Base-by-base conservation (phyloP, 192 early-diverging fungal species). In the Entomortierella chlamydospora region DNA sequence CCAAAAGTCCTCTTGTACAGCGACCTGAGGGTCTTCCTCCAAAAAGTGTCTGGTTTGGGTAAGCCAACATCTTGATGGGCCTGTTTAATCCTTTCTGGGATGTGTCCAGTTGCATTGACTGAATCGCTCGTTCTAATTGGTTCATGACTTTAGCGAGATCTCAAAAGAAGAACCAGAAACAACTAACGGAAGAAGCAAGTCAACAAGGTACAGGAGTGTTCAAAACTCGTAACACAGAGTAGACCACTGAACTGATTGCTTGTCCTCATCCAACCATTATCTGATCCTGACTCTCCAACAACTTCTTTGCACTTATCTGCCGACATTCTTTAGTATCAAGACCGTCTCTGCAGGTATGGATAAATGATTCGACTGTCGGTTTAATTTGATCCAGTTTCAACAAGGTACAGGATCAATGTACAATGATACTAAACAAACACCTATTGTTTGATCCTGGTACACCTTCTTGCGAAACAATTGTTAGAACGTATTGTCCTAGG, bases 401-500 rank as follows among this genome's bases (percentile, higher is more conserved):
- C 2, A 20, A 17, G 34, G 34, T 37, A 37, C 34, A n/a, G n/a
- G n/a, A n/a, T n/a, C n/a, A 43, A 8, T 43, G 47, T 29, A 50
- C 6, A 20, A 20, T 18, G 2, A 5, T 20, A n/a, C 18, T 10
- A 10, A 15, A 22, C 9, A 28, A 30, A 3, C 15, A 50, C 17
- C 15, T 22, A 17, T n/a, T 50, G 2, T 50, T 50, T n/a, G 18
- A 50, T 17, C 47, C 15, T 50, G 47, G 22, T 50, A 50, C 15
- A 17, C 25, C 15, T 26, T 37, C 12, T 33, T 33, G 22, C 31
- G 8, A 11, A 25, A 20, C 25, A 20, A 28, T 30, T 17, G 41
- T 45, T 61, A 84, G 83, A 84, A 57, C 84, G 83, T 30, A 88
- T 86, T 47, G 76, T 86, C n/a, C 72, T 88, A 28, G 85, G 85